phyloP scores from a whole-genome alignment of 371 early-diverging fungal species.

The Actinomortierella ambigua region DNA sequence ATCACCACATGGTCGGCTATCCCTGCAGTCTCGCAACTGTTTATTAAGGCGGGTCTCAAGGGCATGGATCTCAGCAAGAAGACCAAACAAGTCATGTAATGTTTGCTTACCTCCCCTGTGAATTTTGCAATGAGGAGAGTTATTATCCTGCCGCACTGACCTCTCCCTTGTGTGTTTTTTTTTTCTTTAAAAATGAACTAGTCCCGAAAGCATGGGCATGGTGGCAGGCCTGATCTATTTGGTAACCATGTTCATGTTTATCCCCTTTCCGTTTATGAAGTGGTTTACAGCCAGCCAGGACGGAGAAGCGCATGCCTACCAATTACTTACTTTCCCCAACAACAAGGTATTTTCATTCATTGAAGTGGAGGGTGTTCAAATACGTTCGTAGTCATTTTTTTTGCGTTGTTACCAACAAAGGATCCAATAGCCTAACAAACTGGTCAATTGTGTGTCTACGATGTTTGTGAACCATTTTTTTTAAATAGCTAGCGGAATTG shows the following conservation, averaged over 20 bases:
- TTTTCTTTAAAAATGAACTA: too few relatives aligned
- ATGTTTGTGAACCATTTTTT: conserved; percentile 4
- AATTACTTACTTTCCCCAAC: conserved; percentile 69
- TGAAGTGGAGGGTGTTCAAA: background rate
- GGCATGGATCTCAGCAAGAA: conserved; percentile 87
- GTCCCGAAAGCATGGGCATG: conserved; percentile 84
- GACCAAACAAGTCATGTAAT: conserved; percentile 72
- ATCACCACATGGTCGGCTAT: conserved; percentile 61
- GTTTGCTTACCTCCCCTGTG: background rate
- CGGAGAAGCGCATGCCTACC: conserved; percentile 45
- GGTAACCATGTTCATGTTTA: conserved; percentile 85
- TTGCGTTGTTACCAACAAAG: background rate
- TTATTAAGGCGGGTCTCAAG: conserved; percentile 73
- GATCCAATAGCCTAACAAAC: background rate
- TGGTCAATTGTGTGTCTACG: background rate
- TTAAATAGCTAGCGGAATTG: conserved; percentile 77
- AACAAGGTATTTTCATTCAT: conserved; percentile 56
- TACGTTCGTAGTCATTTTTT: background rate
- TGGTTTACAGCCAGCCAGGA: conserved; percentile 64
- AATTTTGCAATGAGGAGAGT: background rate
- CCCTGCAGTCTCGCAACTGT: conserved; percentile 60
- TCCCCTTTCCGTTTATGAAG: conserved; percentile 89
- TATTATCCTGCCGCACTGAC: background rate
- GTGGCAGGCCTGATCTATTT: conserved; percentile 72
- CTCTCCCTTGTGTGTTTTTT: too few relatives aligned